Percentiles rank a stretch among this genome's conserved stretches.
phyloP scores from a whole-genome alignment of 164 flowering plant species.

The Umbellularia californica region DNA sequence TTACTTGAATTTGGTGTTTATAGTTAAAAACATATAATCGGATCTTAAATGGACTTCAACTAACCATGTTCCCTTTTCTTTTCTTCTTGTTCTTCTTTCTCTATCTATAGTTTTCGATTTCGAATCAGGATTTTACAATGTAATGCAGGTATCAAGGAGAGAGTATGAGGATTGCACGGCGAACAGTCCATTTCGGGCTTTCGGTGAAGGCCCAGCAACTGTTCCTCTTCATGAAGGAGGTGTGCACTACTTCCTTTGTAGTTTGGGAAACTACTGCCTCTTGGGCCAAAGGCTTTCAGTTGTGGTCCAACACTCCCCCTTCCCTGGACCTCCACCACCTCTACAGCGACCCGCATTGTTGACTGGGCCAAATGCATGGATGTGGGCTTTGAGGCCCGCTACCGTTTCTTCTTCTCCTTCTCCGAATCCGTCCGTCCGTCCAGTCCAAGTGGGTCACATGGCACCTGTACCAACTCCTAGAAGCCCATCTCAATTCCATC shows the following conservation, averaged over 20 bases:
- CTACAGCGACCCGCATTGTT: neutral
- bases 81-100: neutral
- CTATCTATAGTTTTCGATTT: constrained; percentile 4
- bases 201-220: constrained; percentile 5
- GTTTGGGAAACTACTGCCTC: constrained; percentile 3
- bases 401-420: neutral
- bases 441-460: neutral
- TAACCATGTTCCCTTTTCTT: neutral
- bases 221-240: constrained; percentile 3
- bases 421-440: neutral
- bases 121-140: constrained; percentile 1
- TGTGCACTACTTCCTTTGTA: constrained; percentile 5
- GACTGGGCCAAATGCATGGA: neutral
- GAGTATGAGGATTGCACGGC: constrained; percentile 3
- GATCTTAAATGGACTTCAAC: neutral
- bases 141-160: constrained; percentile 7
- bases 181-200: neutral
- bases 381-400: neutral
- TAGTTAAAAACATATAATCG: neutral
- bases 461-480: neutral
- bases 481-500: neutral
- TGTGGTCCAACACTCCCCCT: neutral
- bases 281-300: constrained; percentile 9
- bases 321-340: neutral
- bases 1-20: neutral